Conservation (phyloP, 345 rosid genomes). For the Ailanthus altissimus region DNA sequence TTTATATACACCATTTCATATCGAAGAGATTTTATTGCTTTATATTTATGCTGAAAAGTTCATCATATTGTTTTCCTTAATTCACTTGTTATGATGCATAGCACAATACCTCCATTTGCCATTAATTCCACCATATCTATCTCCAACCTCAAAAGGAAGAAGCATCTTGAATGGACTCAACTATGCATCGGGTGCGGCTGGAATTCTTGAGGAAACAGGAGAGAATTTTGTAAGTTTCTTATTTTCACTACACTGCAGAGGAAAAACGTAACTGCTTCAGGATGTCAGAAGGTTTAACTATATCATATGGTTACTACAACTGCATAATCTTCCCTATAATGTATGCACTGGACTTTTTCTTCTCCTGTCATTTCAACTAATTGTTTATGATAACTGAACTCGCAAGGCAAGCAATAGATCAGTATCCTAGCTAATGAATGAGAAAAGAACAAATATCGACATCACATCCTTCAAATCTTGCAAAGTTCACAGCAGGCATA, state of each 20-base stretch:
- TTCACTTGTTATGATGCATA: neutral
- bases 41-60: neutral
- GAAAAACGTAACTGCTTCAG: neutral
- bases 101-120: conserved; percentile 32
- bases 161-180: conserved; percentile 35
- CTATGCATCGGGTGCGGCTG: conserved; percentile 48
- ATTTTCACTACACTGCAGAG: neutral
- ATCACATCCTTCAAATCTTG: neutral
- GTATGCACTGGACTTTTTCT: too few species aligned
- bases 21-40: neutral
- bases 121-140: conserved; percentile 37
- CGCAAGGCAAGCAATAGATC: neutral
- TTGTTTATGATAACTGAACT: neutral
- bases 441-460: neutral
- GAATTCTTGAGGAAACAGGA: conserved; percentile 44
- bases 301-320: neutral
- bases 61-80: neutral
- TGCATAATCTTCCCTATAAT: neutral
- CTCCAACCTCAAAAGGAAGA: conserved; percentile 27
- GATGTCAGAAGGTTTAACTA: neutral
- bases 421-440: neutral
- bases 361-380: too few species aligned
- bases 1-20: neutral
- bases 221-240: conserved; percentile 15
- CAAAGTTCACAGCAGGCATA: neutral